Percentiles rank a stretch among this genome's conserved stretches.
These are phyloP conservation scores for Eutrema heterophyllum DNA, from an alignment of 345 rosid genomes.

Conservation along the genomic window DNA sequence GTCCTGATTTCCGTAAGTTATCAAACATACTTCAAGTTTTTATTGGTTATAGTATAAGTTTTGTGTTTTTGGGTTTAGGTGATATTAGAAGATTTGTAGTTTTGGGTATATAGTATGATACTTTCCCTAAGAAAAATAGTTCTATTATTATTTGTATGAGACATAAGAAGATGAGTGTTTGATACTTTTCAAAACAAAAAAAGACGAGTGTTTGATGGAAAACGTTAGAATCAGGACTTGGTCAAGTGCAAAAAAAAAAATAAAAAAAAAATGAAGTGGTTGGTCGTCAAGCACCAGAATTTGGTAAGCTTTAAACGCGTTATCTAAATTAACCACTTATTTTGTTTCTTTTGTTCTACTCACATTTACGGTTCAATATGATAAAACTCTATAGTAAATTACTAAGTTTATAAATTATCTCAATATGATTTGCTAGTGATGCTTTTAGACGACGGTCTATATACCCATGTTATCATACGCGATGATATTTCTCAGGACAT, in stretches of 20 bases:
- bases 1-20: neutral
- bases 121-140: neutral
- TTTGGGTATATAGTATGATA: neutral
- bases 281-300: neutral
- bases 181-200: neutral
- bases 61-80: neutral
- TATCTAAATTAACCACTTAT: slow-evolving; percentile 11
- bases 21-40: neutral
- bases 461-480: neutral
- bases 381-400: neutral
- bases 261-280: neutral
- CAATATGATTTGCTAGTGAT: neutral
- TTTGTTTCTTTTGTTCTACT: neutral
- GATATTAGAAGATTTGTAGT: neutral
- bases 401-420: neutral
- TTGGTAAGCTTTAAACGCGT: slow-evolving; percentile 19
- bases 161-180: neutral
- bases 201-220: slow-evolving; percentile 5
- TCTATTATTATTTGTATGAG: neutral
- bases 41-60: no score
- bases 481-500: neutral
- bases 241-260: neutral
- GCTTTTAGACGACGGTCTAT: neutral
- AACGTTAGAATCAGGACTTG: neutral
- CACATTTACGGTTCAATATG: neutral